phyloP scores from a whole-genome alignment of 2,329 filamentous ascomycete species.

The Colletotrichum sublineola region DNA sequence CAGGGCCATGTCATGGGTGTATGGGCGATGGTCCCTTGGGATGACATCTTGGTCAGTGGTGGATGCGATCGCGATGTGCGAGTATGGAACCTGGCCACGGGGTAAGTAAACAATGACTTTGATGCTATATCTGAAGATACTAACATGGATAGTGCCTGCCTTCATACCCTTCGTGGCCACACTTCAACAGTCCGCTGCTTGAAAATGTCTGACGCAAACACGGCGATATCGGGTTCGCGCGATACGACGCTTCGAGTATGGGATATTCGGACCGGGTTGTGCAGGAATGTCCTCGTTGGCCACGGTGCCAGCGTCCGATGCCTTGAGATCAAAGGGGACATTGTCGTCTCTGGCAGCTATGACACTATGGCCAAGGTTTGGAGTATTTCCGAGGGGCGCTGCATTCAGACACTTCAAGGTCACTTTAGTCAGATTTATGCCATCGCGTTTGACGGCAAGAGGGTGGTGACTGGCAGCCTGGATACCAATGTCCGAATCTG shows the following conservation, averaged over 20 bases:
- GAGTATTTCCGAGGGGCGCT: constrained; percentile 96
- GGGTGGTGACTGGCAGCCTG: constrained; percentile 94
- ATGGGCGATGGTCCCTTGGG: constrained; percentile 99
- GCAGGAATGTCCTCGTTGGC: constrained; percentile 91
- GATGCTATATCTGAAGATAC: constrained; percentile 20
- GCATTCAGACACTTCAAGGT: constrained; percentile 88
- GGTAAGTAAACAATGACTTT: constrained; percentile 68
- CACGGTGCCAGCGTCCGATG: constrained; percentile 97
- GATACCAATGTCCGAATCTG: constrained; percentile 98
- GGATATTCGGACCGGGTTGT: constrained; percentile 90
- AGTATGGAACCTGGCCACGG: constrained; percentile 95
- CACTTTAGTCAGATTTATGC: constrained; percentile 99
- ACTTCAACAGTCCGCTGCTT: constrained; percentile 96
- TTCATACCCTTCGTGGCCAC: constrained; percentile 90
- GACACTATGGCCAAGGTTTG: constrained; percentile 97
- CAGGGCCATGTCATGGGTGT: constrained; percentile 99
- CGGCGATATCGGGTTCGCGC: constrained; percentile 94
- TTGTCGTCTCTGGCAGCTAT: constrained; percentile 98
- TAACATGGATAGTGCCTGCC: constrained; percentile 68
- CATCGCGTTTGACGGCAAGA: constrained; percentile 93
- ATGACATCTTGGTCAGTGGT: constrained; percentile 92
- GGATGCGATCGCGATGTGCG: constrained; percentile 97
- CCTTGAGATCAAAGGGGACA: constrained; percentile 94
- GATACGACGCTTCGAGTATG: constrained; percentile 96
- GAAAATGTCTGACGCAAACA: constrained; percentile 96